These are phyloP conservation scores for Cucumis melo DNA, from an alignment of 306 rosid genomes.

Conservation along the genomic window DNA sequence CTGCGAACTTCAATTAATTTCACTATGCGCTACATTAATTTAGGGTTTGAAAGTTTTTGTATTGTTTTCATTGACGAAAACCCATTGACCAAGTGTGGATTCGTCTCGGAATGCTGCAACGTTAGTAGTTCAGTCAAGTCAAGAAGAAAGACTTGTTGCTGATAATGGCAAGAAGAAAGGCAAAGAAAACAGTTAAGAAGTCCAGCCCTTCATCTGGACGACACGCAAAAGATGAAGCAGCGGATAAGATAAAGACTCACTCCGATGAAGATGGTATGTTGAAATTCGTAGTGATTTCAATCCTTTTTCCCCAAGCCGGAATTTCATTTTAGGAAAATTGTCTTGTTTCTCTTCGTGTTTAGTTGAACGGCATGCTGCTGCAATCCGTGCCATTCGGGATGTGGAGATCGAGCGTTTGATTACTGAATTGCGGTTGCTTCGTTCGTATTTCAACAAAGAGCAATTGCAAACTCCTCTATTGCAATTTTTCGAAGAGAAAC, in stretches of 20 bases:
- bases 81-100: not conserved
- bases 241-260: not conserved
- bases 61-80: not conserved
- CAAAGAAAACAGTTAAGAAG: conserved; percentile 20
- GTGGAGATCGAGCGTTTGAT: conserved; percentile 52
- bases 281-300: not conserved
- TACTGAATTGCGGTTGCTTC: conserved; percentile 53
- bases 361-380: conserved; percentile 49
- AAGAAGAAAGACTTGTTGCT: not conserved
- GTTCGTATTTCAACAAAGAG: conserved; percentile 42
- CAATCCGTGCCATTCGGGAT: conserved; percentile 70
- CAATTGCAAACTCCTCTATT: conserved; percentile 37
- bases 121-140: not conserved
- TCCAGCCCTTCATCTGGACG: conserved; percentile 7
- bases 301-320: not conserved
- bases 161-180: conserved; percentile 43
- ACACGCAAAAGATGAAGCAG: conserved; percentile 1
- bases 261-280: conserved; percentile 34
- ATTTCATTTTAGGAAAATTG: not conserved
- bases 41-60: not conserved
- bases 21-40: not conserved
- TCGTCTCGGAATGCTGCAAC: not conserved
- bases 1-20: not conserved
- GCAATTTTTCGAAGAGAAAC: conserved; percentile 35
- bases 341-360: not conserved